Percentiles rank a stretch among this genome's conserved stretches.
phyloP scores from a whole-genome alignment of 2,329 filamentous ascomycete species.

The Fusarium bactridioides region DNA sequence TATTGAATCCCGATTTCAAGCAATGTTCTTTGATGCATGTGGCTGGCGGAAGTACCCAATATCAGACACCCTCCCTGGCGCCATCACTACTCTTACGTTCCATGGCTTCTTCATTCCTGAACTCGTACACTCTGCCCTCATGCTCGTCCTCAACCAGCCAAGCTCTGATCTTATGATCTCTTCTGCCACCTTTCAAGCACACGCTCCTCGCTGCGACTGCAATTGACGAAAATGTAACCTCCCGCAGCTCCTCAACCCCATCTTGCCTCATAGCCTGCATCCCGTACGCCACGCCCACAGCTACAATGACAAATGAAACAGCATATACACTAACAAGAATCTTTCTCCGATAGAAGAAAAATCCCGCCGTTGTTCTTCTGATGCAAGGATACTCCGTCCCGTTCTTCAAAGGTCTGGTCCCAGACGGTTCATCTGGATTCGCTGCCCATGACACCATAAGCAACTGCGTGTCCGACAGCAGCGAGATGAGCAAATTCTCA shows the following conservation, averaged over 20 bases:
- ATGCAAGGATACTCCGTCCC: conserved; percentile 11
- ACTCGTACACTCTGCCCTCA: background rate
- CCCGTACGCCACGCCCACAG: conserved; percentile 5
- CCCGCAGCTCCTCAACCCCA: conserved; percentile 15
- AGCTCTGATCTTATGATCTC: background rate
- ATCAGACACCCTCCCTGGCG: background rate
- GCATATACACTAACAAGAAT: conserved; percentile 11
- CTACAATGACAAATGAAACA: conserved; percentile 14
- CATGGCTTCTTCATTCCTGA: background rate
- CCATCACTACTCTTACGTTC: background rate
- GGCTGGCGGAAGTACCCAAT: too few relatives aligned
- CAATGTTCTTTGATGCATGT: too few relatives aligned
- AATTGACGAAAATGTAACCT: conserved; percentile 24
- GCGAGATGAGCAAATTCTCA: conserved; percentile 26
- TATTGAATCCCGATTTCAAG: background rate
- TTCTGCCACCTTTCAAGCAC: fast-evolving
- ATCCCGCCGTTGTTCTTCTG: background rate
- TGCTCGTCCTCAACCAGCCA: background rate
- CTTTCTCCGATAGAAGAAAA: conserved; percentile 20
- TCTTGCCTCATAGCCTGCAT: conserved; percentile 23
- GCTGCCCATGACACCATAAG: conserved; percentile 23
- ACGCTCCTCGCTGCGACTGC: background rate
- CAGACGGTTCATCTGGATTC: conserved; percentile 8
- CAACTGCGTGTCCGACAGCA: conserved; percentile 21
- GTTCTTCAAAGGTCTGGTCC: background rate